phyloP scores from a whole-genome alignment of 108 stramenopile genomes.

The Parietichytrium sp. region DNA sequence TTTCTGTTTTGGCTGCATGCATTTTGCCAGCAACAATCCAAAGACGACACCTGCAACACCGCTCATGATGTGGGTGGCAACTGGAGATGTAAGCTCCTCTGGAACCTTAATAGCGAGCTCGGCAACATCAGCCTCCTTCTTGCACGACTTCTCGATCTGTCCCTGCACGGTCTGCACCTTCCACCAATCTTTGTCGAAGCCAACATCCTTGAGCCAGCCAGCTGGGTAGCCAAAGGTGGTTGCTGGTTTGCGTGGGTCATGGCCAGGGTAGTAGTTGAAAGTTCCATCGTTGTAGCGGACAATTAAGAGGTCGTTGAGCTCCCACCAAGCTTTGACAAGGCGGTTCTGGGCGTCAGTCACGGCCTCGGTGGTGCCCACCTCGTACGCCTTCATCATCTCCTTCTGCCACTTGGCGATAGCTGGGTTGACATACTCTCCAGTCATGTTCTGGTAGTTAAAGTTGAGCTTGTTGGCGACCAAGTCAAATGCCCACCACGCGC shows the following conservation, averaged over 20 bases:
- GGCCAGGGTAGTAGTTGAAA: conserved; percentile 7
- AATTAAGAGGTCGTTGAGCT: conserved; percentile 1
- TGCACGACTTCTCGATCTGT: neutral
- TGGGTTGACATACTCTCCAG: neutral
- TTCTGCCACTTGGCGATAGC: neutral
- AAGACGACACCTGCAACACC: too few species aligned
- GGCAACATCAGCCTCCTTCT: too few species aligned
- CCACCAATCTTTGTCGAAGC: neutral
- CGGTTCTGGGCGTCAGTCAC: neutral
- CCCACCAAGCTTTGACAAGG: conserved; percentile 10
- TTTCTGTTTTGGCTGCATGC: too few species aligned
- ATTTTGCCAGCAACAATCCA: too few species aligned
- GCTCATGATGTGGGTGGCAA: too few species aligned
- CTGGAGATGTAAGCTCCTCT: too few species aligned
- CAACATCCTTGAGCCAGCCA: conserved; percentile 35
- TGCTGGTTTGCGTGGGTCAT: conserved; percentile 6
- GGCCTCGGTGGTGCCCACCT: conserved; percentile 25
- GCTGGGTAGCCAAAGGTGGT: neutral
- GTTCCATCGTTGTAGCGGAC: conserved; percentile 32
- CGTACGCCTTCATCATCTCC: neutral
- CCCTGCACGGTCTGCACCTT: conserved; percentile 27
- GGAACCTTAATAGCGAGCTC: too few species aligned
- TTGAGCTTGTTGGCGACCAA: conserved; percentile 28
- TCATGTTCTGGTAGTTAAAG: conserved; percentile 33
- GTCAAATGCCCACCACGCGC: conserved; percentile 38